Evolutionary conservation across 2,329 filamentous ascomycete genomes (phyloP).

Genomic region (Grosmannia huntii): DNA sequence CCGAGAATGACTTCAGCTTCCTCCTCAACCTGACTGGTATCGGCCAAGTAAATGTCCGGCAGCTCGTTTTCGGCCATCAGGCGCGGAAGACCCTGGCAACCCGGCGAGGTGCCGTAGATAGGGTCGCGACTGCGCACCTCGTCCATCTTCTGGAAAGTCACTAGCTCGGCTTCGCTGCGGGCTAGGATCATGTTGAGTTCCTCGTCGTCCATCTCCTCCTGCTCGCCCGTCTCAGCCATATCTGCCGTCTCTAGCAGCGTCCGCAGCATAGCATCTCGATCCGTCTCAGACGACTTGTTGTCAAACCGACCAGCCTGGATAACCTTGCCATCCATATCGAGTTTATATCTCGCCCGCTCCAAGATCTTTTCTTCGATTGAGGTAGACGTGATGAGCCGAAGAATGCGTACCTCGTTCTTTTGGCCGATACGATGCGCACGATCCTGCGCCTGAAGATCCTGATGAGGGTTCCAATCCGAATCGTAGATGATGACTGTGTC

Average conservation of each 20-base stretch:
- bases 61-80: constrained; percentile 80
- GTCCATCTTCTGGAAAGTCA: constrained; percentile 71
- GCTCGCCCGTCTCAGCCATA: constrained; percentile 54
- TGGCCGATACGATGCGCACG: constrained; percentile 99
- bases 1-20: constrained; percentile 63
- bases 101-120: constrained; percentile 55
- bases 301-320: constrained; percentile 99
- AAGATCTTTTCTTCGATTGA: constrained; percentile 98
- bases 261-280: constrained; percentile 91
- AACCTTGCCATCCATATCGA: constrained; percentile 98
- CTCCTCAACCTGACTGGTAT: constrained; percentile 75
- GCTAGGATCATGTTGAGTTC: constrained; percentile 93
- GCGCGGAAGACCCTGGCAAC: constrained; percentile 55
- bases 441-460: constrained; percentile 98
- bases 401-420: constrained; percentile 97
- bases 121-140: constrained; percentile 54
- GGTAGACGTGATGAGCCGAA: constrained; percentile 89
- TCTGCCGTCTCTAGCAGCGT: constrained; percentile 82
- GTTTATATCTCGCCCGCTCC: constrained; percentile 91
- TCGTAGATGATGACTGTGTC: constrained; percentile 99
- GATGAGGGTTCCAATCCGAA: constrained; percentile 98
- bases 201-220: constrained; percentile 97
- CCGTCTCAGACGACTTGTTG: constrained; percentile 97
- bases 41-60: constrained; percentile 84
- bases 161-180: constrained; percentile 68